phyloP scores from a whole-genome alignment of 306 rosid species.

The Adenanthera pavonina region DNA sequence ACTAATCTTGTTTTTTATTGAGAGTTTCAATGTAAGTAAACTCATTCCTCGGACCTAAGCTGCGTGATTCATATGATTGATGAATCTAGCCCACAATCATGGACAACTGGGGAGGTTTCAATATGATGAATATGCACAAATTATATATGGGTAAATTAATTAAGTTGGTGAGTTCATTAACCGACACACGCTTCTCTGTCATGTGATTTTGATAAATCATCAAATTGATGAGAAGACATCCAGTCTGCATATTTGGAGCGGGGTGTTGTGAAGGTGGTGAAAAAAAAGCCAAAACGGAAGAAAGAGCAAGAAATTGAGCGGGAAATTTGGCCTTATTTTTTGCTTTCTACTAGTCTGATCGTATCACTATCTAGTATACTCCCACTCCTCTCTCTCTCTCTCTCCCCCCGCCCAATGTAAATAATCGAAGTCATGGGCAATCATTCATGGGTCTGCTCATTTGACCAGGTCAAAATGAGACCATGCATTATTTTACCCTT shows the following conservation, averaged over 20 bases:
- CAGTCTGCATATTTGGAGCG: conserved; percentile 35
- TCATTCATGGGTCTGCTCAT: conserved; percentile 47
- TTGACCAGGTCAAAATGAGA: conserved; percentile 66
- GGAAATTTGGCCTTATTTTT: conserved; percentile 21
- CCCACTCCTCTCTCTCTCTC: conserved; percentile 7
- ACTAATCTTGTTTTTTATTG: conserved; percentile 58
- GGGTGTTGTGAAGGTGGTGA: background rate
- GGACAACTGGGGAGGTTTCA: conserved; percentile 46
- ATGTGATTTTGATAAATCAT: conserved; percentile 36
- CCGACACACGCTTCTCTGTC: conserved; percentile 39
- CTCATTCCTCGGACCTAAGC: conserved; percentile 38
- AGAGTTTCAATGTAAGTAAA: conserved; percentile 57
- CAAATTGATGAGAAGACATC: conserved; percentile 39
- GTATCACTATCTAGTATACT: too few species aligned
- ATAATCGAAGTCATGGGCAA: conserved; percentile 33
- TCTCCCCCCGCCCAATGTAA: background rate
- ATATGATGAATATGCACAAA: conserved; percentile 47
- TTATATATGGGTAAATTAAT: background rate
- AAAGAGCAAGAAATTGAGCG: conserved; percentile 25
- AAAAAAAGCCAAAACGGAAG: conserved; percentile 31
- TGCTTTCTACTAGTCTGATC: background rate
- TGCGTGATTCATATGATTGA: conserved; percentile 36
- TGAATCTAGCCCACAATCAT: conserved; percentile 37
- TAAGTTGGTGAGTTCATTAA: background rate
- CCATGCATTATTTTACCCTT: conserved; percentile 24